A percentile compares a stretch with the other conserved stretches of the same genome.
Conservation (phyloP, 1,139 yeast genomes). For the Scheffersomyces segobiensis region DNA sequence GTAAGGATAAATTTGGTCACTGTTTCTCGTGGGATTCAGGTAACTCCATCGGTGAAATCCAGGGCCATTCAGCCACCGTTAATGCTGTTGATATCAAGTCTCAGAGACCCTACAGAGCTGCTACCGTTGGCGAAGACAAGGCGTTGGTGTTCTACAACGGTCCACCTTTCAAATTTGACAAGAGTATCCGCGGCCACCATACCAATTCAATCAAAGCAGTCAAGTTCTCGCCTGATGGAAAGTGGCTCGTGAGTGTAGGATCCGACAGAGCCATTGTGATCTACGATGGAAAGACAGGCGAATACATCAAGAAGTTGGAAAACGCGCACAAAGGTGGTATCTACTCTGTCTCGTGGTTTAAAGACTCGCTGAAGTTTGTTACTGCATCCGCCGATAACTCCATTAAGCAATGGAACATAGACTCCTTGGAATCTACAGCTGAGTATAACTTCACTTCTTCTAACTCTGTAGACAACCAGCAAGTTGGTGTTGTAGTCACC, state of each 20-base stretch:
- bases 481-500: slow-evolving; percentile 77
- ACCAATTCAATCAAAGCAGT: slow-evolving; percentile 80
- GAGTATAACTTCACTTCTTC: slow-evolving; percentile 44
- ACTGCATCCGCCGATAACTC: slow-evolving; percentile 86
- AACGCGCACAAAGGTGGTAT: slow-evolving; percentile 77
- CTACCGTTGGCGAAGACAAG: slow-evolving; percentile 87
- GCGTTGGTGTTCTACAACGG: slow-evolving; percentile 85
- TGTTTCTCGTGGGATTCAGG: slow-evolving; percentile 95
- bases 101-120: slow-evolving; percentile 91
- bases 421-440: slow-evolving; percentile 21
- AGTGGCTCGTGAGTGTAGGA: slow-evolving; percentile 76
- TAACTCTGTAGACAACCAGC: slow-evolving; percentile 58
- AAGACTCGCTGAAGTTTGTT: slow-evolving; percentile 54
- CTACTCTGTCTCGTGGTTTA: slow-evolving; percentile 72
- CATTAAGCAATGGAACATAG: slow-evolving; percentile 63
- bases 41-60: slow-evolving; percentile 90
- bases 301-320: slow-evolving; percentile 54
- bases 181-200: slow-evolving; percentile 73
- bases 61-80: slow-evolving; percentile 87
- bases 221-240: slow-evolving; percentile 77
- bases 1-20: slow-evolving; percentile 89
- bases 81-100: slow-evolving; percentile 85
- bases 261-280: slow-evolving; percentile 76
- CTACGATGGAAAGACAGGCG: slow-evolving; percentile 90
- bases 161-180: slow-evolving; percentile 87